Evolutionary conservation across 2,329 filamentous ascomycete genomes (phyloP), one percentile per base, ranked within the genome.

Genomic region (Fusarium graminum): DNA sequence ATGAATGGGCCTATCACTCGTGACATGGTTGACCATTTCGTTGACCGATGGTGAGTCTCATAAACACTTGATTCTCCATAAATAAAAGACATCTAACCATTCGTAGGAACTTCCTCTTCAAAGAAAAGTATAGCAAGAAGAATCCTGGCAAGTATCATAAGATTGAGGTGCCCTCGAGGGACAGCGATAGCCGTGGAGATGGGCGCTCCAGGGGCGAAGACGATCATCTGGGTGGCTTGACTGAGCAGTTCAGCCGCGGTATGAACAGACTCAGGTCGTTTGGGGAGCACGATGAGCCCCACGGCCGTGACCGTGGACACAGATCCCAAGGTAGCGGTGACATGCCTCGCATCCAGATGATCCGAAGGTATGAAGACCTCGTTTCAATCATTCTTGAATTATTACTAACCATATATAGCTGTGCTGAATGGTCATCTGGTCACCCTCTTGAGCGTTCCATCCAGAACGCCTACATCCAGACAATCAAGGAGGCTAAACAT

Each of bases 391-490:
- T 28, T n/a, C 7, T 4, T 17, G 7, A 16, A 28, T 13, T 13
- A 4, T n/a, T 10, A 32, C 59, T 71, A n/a, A 63, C 11, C 43
- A 44, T 11, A 25, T 2, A 25, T 13, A 86, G 83, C 68, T 80
- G 78, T 53, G 80, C 78, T 34, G 76, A 80, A 36, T 87, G 85
- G 85, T 87, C 84, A 3, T 75, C 80, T 14, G 84, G 84, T 3
- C 80, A 83, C 49, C 76, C 77, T 7, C 82, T 81, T 1, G 85
- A 87, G 73, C 93, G 95, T 76, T 97, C 93, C 1, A 94, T 97
- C 63, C 88, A 90, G 63, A 94, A 94, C 74, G 93, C 93, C 2
- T 97, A 97, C 73, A 88, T 91, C 32, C 84, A 90, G 41, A 84
- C 88, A 28, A 93, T 93, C 69, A 81, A 80, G 36, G 87, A 88